Percentiles rank a stretch among this genome's conserved stretches.
These are phyloP conservation scores for Citrus australasica DNA, from an alignment of 345 rosid genomes.

Conservation along the genomic window DNA sequence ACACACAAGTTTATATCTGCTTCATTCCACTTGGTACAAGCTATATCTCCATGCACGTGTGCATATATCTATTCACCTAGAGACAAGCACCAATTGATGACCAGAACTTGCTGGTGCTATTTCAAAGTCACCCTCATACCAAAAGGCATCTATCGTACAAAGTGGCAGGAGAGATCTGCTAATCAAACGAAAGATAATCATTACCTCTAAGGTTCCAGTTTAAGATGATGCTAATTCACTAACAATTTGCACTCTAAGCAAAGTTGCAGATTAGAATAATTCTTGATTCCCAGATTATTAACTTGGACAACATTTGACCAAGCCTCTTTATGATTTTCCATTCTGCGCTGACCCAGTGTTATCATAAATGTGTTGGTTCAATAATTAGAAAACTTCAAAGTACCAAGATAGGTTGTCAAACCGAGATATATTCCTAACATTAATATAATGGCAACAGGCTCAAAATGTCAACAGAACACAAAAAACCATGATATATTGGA, in stretches of 20 bases:
- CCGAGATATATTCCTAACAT: background rate
- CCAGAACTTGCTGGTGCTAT: background rate
- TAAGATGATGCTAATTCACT: background rate
- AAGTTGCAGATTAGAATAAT: background rate
- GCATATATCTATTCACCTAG: background rate
- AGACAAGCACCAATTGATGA: background rate
- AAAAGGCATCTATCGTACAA: background rate
- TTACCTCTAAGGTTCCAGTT: background rate
- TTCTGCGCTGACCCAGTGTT: background rate
- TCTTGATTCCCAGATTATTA: background rate
- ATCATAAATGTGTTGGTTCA: background rate
- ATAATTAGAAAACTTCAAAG: background rate
- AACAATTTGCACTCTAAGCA: background rate
- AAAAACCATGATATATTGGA: background rate
- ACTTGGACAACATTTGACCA: background rate
- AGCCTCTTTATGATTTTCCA: background rate
- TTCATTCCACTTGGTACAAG: background rate
- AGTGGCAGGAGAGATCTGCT: background rate
- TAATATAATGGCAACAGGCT: background rate
- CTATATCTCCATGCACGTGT: background rate
- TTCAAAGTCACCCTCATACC: background rate
- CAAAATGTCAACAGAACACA: background rate
- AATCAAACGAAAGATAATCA: background rate
- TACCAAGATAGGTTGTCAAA: background rate
- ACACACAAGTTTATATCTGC: background rate